Base-by-base conservation (phyloP, 78 protist species). In the Bodo saltans region DNA sequence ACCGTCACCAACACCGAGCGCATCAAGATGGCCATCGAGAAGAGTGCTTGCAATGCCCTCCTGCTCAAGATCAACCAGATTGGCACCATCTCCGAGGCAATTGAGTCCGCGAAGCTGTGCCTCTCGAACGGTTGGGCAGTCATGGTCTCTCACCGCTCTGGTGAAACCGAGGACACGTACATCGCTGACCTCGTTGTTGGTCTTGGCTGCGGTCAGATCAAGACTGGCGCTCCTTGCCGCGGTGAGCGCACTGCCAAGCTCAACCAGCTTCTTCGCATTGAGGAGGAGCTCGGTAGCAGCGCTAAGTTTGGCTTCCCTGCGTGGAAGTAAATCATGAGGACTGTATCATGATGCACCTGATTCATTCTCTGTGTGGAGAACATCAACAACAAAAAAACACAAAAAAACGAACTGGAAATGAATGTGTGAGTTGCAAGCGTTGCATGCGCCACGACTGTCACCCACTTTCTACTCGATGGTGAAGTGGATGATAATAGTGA, bases 181-280 rank as follows among this genome's bases (percentile, higher is more conserved):
- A 98, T 98, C 72, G 98, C 99, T 35, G 99, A 98, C 74, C 92
- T 98, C 41, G 98, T 90, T 30, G 99, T 97, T 40, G 99, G 98
- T 37, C 89, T 97, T 40, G 97, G 95, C 68, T 79, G 97, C 17
- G 99, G 98, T 34, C 96, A 98, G 90, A 96, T 98, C 93, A 98
- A 98, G 96, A 98, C 99, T n/a, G 99, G 99, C 67, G 99, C 99
- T 41, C 99, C 99, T 3, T 93, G 98, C 91, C 88, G 99, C 42
- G 92, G 95, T 29, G 99, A 98, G 90, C 91, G 99, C 68, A 72
- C 92, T 1, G 98, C 99, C 79, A 97, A 97, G 94, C 97, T 96
- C 97, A 98, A 98, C 94, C 98, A 96, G 92, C 92, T 98, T 11
- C 93, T 98, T 40, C 88, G 70, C n/a, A 85, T 85, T 53, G 88